Evolutionary conservation across 371 early-diverging fungal genomes (phyloP), one percentile per base, ranked within the genome.

Genomic region (Actinomortierella ambigua): DNA sequence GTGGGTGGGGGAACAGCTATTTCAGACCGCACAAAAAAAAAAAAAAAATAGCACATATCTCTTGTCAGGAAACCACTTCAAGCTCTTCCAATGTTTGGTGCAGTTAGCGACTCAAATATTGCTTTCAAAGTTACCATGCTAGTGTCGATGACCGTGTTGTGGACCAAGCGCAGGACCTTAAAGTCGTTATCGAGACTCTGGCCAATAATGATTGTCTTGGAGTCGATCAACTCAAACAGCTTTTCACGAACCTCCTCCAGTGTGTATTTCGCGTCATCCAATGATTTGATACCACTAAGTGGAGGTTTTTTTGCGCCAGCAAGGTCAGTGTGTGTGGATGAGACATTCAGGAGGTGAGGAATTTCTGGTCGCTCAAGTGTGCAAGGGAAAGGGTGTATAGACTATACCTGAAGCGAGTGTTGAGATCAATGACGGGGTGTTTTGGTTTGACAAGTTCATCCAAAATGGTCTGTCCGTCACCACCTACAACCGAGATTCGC

Each of bases 361-460:
- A 11, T 34, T 24, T 9, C 23, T 23, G 13, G 23, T 26, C 50
- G 13, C 23, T 24, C 3, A 3, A 50, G 6, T 29, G 28, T 22
- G n/a, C 39, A 41, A 23, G 34, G 34, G 34, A 27, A 40, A 57
- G n/a, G 22, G 15, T 43, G 22, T n/a, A n/a, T n/a, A 39, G n/a
- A 2, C 0, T 7, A 42, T 59, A 68, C 68, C 68, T 70, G 59
- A 69, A 87, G 1, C 77, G 75, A 1, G 82, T 76, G 55, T 86
- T 86, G 44, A 86, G 53, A 64, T 86, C 87, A 20, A 84, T 59
- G 52, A 86, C 67, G 62, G 76, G 75, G 51, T 81, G 71, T 15
- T 69, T 69, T 1, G 87, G 87, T 7, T 81, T 63, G 1, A 82
- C 83, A 5, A 84, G 63, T 54, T 87, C 86, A 69, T 85, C 87